Percentiles rank a stretch among this genome's conserved stretches.
These are phyloP conservation scores for Diaporthe caulivora DNA, from an alignment of 2,329 filamentous ascomycete species.

Conservation along the genomic window DNA sequence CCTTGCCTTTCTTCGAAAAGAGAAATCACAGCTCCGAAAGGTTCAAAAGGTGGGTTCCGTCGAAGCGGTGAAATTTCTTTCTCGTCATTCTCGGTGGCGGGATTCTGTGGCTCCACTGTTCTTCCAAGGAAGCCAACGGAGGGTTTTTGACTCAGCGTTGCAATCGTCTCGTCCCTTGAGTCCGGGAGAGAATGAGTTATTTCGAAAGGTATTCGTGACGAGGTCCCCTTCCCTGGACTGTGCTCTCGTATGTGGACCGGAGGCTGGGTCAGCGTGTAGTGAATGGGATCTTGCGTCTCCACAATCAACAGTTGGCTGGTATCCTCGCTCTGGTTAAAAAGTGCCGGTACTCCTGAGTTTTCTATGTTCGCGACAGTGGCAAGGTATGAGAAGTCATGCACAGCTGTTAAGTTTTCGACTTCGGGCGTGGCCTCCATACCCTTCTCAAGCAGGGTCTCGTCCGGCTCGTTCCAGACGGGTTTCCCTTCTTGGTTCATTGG, in stretches of 20 bases:
- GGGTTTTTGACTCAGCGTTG: background rate
- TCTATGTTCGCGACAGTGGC: background rate
- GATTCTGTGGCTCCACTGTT: background rate
- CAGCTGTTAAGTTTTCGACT: background rate
- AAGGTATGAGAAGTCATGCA: background rate
- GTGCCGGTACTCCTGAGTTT: too few relatives aligned
- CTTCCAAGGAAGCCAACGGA: background rate
- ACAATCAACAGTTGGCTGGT: background rate
- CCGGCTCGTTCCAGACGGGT: background rate
- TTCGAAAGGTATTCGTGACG: background rate
- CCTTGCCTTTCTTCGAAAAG: background rate
- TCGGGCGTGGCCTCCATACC: too few relatives aligned
- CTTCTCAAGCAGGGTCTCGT: background rate
- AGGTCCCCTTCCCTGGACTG: background rate
- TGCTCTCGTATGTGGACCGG: background rate
- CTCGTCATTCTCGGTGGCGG: background rate
- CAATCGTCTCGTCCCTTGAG: background rate
- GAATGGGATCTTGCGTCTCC: too few relatives aligned
- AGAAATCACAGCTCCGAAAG: background rate
- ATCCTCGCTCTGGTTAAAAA: background rate
- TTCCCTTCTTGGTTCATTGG: background rate
- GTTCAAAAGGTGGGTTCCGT: conserved; percentile 12
- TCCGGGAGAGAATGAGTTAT: background rate
- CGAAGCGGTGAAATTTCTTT: conserved; percentile 9
- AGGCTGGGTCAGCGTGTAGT: too few relatives aligned